Conservation (phyloP, 2,329 filamentous ascomycete species). For the Hypoxylon sp. region DNA sequence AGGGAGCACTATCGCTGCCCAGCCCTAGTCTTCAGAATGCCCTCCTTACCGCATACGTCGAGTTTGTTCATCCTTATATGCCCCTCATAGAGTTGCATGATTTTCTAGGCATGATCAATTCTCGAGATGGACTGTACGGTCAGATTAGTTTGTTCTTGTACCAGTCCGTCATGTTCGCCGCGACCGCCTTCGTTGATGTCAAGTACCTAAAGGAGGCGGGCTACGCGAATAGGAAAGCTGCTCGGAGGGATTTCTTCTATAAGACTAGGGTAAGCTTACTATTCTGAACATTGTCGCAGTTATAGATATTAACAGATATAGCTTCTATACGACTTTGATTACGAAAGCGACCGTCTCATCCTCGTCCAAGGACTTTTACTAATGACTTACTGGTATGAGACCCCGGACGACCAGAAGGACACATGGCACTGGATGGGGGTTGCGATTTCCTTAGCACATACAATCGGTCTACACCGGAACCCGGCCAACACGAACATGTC, state of each 20-base stretch:
- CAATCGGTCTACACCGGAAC: constrained; percentile 92
- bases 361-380: constrained; percentile 90
- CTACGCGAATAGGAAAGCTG: constrained; percentile 82
- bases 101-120: constrained; percentile 72
- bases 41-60: constrained; percentile 84
- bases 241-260: constrained; percentile 89
- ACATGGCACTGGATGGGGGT: constrained; percentile 99
- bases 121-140: constrained; percentile 76
- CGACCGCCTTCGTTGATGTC: constrained; percentile 89
- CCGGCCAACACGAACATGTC: constrained; percentile 83
- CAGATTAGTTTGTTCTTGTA: constrained; percentile 89
- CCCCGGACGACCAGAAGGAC: constrained; percentile 95
- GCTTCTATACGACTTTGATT: constrained; percentile 95
- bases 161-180: constrained; percentile 95
- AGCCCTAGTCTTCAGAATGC: constrained; percentile 80
- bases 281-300: neutral
- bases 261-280: constrained; percentile 79
- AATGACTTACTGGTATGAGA: constrained; percentile 99
- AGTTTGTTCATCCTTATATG: constrained; percentile 96
- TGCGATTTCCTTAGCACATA: constrained; percentile 91
- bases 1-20: constrained; percentile 87
- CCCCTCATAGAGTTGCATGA: constrained; percentile 81
- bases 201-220: constrained; percentile 82
- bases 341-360: constrained; percentile 89
- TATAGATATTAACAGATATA: constrained; percentile 55